Evolutionary conservation across 495 filamentous ascomycete species (phyloP).

Genomic region (Chaetomium fimeti): DNA sequence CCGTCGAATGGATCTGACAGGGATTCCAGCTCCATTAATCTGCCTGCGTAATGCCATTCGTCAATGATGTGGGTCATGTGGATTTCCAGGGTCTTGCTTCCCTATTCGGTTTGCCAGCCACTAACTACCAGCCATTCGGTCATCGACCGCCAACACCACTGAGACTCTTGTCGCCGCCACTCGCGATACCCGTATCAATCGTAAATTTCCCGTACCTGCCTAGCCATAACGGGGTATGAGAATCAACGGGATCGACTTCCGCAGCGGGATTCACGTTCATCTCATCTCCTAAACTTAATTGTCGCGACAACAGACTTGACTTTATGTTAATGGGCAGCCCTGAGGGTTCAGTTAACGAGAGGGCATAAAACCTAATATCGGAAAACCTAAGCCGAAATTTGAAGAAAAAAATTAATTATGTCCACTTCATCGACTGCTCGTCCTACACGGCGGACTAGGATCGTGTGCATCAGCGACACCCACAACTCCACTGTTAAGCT

Average conservation of each 20-base stretch:
- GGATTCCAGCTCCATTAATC: slow-evolving; percentile 20
- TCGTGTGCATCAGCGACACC: slow-evolving; percentile 83
- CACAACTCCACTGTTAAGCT: slow-evolving; percentile 68
- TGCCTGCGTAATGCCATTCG: slow-evolving; percentile 8
- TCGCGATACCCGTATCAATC: background rate
- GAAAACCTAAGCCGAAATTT: too few relatives aligned
- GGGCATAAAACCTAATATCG: too few relatives aligned
- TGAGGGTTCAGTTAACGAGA: too few relatives aligned
- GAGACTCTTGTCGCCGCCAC: background rate
- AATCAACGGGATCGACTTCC: too few relatives aligned
- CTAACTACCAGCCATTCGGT: background rate
- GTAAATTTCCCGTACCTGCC: too few relatives aligned
- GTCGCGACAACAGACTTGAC: too few relatives aligned
- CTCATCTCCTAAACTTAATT: too few relatives aligned
- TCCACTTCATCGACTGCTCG: slow-evolving; percentile 2
- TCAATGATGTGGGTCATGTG: slow-evolving; percentile 4
- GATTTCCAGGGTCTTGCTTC: slow-evolving; percentile 13
- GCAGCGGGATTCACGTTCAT: too few relatives aligned
- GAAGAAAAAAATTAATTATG: background rate
- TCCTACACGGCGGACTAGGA: slow-evolving; percentile 40
- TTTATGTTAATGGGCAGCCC: too few relatives aligned
- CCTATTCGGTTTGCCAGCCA: background rate
- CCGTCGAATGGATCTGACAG: slow-evolving; percentile 1
- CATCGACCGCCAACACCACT: background rate
- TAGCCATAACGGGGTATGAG: too few relatives aligned